These are phyloP conservation scores for Phytopythium cucurbitacearum DNA, from an alignment of 352 stramenopile species.

Conservation along the genomic window DNA sequence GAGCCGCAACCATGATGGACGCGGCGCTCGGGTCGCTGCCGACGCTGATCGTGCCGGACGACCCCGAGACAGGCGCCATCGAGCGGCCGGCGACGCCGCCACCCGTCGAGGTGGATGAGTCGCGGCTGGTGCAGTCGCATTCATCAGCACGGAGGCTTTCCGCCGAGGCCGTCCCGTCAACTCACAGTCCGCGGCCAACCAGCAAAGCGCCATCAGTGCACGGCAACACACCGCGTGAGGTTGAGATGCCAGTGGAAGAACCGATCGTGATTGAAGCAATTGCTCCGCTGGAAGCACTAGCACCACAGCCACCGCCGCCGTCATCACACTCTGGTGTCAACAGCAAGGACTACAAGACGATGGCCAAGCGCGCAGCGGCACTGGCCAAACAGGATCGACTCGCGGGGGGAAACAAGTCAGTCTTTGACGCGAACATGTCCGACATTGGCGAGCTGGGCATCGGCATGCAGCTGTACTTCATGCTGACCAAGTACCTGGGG, in stretches of 20 bases:
- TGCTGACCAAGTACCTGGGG: constrained; percentile 74
- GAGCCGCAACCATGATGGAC: constrained; percentile 1
- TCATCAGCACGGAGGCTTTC: neutral
- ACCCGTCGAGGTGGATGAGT: constrained; percentile 31
- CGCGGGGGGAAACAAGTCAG: constrained; percentile 57
- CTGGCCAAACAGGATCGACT: constrained; percentile 54
- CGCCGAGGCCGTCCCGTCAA: neutral
- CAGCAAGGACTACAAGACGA: constrained; percentile 46
- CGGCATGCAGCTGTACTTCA: constrained; percentile 82
- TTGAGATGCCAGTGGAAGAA: neutral
- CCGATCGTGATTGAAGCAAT: neutral
- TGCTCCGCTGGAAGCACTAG: no score
- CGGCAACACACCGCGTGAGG: no score
- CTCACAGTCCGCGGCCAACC: neutral
- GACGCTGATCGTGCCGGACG: constrained; percentile 67
- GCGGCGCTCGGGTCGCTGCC: constrained; percentile 19
- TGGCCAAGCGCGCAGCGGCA: constrained; percentile 44
- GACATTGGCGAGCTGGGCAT: constrained; percentile 80
- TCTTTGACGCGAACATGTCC: constrained; percentile 53
- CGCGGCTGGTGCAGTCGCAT: constrained; percentile 8
- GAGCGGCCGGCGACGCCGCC: constrained; percentile 57
- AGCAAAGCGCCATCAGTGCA: no score
- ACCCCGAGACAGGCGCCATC: constrained; percentile 57
- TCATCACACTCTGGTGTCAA: constrained; percentile 1
- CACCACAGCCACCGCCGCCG: neutral